Conservation (phyloP, 2,329 filamentous ascomycete species). For the Talaromyces islandicus region DNA sequence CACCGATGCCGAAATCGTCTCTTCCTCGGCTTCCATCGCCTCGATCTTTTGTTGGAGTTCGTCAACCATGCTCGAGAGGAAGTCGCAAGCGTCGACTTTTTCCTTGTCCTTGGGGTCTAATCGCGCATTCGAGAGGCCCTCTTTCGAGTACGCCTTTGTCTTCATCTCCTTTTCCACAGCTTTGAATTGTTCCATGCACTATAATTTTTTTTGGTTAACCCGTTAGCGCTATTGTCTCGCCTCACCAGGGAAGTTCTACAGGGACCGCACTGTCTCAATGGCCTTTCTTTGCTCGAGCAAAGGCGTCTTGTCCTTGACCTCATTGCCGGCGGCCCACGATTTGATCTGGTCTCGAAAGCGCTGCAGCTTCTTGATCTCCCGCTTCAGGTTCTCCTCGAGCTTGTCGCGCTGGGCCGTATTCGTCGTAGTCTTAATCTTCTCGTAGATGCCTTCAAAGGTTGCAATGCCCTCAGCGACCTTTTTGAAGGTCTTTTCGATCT, state of each 20-base stretch:
- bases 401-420: conserved; percentile 97
- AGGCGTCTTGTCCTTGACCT: conserved; percentile 98
- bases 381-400: conserved; percentile 94
- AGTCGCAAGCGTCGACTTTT: conserved; percentile 81
- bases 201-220: conserved; percentile 2
- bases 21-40: conserved; percentile 81
- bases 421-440: conserved; percentile 90
- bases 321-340: conserved; percentile 96
- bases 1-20: conserved; percentile 76
- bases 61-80: conserved; percentile 80
- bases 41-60: conserved; percentile 93
- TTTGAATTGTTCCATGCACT: conserved; percentile 95
- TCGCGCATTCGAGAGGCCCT: conserved; percentile 84
- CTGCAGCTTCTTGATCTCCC: conserved; percentile 99
- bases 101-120: conserved; percentile 97
- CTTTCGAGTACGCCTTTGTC: conserved; percentile 98
- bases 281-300: conserved; percentile 88
- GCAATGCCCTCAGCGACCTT: conserved; percentile 89
- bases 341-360: conserved; percentile 97
- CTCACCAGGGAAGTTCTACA: not conserved
- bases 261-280: conserved; percentile 76
- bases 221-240: conserved; percentile 20
- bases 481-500: conserved; percentile 99
- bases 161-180: conserved; percentile 99
- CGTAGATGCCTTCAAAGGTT: conserved; percentile 91